Base-by-base conservation (phyloP, 495 filamentous ascomycete genomes). In the Gamarada debralockiae region DNA sequence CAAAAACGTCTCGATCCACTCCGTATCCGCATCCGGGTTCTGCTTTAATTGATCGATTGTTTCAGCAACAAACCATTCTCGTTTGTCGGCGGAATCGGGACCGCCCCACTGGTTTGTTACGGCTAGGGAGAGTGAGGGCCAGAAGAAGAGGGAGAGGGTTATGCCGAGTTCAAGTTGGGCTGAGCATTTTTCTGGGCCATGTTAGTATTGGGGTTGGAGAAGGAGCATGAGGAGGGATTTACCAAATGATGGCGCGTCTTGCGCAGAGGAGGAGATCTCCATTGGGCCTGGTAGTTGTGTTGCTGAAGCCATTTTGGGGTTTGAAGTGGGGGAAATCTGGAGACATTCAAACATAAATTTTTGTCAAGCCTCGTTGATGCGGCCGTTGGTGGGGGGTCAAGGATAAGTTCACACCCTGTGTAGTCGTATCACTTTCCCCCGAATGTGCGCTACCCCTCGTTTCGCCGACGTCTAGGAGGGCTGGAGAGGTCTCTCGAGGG, bases 21-120 rank as follows among this genome's bases (percentile, higher is more conserved):
- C 80, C n/a, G 77, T 73, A 58, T 96, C 87, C 24, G 86, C 89
- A 52, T 92, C 87, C 0, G 89, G 81, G 9, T 83, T 67, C 22
- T 81, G 77, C 0, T 68, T 65, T 45, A 97, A 80, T 62, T 96
- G 83, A 8, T 96, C 90, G 52, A 87, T 88, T 60, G 97, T 78
- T 14, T 85, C 84, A 62, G 91, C 91, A 44, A 87, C 92, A 61
- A 98, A 88, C 92, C 92, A 97, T 76, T 93, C 93, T 51, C 91
- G 86, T 71, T 97, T 97, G 69, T 92, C 90, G 44, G 71, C 61
- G 24, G 82, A 86, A 52, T 89, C 84, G n/a, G 87, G 78, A 0
- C 93, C 93, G 64, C 93, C 93, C 86, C 90, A 96, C 64, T 82
- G 74, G 61, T 86, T 87, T 60, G 83, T 78, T n/a, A 96, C 86